These are phyloP conservation scores for Salix exigua DNA, from an alignment of 345 rosid species.

Conservation along the genomic window DNA sequence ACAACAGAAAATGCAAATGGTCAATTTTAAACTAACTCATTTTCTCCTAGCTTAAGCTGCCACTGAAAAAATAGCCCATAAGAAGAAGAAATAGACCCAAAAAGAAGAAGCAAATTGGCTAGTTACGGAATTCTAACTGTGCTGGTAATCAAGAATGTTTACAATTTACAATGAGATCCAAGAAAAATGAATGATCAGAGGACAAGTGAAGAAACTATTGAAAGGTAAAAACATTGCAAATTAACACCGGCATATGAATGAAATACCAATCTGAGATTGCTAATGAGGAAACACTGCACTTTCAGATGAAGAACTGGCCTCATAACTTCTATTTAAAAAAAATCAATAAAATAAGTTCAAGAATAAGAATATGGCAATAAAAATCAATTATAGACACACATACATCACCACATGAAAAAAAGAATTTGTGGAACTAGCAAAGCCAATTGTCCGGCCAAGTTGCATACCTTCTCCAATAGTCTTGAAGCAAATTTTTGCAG, in stretches of 20 bases:
- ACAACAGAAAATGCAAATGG: slow-evolving; percentile 2
- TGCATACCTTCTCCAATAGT: slow-evolving; percentile 71
- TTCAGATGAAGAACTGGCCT: neutral
- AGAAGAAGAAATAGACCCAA: neutral
- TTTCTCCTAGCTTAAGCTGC: neutral
- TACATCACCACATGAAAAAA: neutral
- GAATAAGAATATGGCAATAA: neutral
- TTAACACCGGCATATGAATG: neutral
- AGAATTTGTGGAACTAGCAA: neutral
- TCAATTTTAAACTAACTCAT: slow-evolving; percentile 10
- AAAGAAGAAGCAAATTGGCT: neutral
- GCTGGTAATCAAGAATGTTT: neutral
- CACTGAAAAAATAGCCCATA: neutral
- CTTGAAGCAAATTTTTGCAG: slow-evolving; percentile 68
- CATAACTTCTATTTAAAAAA: neutral
- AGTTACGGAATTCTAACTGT: neutral
- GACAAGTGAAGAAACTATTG: neutral
- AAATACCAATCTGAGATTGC: neutral
- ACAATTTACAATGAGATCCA: neutral
- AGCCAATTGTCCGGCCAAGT: slow-evolving; percentile 1
- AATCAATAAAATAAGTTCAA: neutral
- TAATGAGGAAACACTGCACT: neutral
- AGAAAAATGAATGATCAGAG: neutral
- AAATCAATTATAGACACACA: neutral
- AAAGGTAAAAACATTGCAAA: neutral